These are phyloP conservation scores for Aspergillus nomiae DNA, from an alignment of 2,329 filamentous ascomycete species.

Conservation along the genomic window DNA sequence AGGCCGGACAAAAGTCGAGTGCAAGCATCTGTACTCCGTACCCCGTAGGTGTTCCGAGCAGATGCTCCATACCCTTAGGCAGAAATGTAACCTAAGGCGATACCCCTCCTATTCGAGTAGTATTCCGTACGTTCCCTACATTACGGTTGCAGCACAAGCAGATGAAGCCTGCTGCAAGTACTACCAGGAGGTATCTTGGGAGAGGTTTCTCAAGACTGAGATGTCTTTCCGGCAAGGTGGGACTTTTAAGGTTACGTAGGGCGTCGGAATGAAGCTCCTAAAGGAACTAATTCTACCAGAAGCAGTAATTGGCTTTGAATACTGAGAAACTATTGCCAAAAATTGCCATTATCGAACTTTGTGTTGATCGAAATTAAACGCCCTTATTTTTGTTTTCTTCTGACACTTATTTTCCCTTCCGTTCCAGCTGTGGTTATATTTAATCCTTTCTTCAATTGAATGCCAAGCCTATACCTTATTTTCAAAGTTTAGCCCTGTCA, in stretches of 20 bases:
- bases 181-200: background rate
- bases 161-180: background rate
- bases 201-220: background rate
- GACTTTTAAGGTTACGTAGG: background rate
- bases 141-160: background rate
- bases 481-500: background rate
- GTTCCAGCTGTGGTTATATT: background rate
- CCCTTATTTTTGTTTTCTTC: background rate
- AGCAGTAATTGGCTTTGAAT: background rate
- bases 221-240: background rate
- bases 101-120: background rate
- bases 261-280: background rate
- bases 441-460: background rate
- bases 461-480: background rate
- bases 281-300: background rate
- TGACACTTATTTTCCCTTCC: background rate
- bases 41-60: background rate
- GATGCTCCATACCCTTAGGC: background rate
- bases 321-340: background rate
- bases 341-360: background rate
- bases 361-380: background rate
- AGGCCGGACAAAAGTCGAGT: background rate
- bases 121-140: background rate
- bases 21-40: background rate
- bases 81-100: background rate